Conservation (phyloP, 768 basidiomycete genomes). For the Infundibulicybe gibba region DNA sequence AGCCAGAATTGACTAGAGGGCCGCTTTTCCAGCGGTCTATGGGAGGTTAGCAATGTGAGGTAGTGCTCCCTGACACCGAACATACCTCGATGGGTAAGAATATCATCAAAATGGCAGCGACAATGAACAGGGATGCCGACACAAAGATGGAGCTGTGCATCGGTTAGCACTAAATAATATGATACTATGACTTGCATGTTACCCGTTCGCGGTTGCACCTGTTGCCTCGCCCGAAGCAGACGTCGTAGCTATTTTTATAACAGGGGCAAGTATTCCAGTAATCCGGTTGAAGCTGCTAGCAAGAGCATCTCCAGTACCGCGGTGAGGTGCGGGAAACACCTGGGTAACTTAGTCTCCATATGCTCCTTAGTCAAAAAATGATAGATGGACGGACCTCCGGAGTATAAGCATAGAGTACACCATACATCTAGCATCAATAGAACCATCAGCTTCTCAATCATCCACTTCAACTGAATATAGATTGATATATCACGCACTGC, state of each 20-base stretch:
- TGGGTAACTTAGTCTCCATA: neutral
- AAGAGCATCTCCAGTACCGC: constrained; percentile 52
- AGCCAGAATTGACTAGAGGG: constrained; percentile 21
- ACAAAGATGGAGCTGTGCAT: constrained; percentile 43
- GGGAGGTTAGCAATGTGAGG: neutral
- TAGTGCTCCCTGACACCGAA: neutral
- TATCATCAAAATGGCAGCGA: constrained; percentile 34
- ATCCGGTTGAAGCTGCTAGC: constrained; percentile 46
- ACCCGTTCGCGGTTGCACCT: constrained; percentile 30
- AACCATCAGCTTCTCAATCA: no score
- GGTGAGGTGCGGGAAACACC: constrained; percentile 52
- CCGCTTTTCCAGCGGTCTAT: constrained; percentile 30
- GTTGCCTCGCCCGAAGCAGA: constrained; percentile 21
- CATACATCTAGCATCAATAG: constrained; percentile 35
- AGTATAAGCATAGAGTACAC: constrained; percentile 53
- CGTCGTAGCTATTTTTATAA: constrained; percentile 45
- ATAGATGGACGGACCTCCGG: constrained; percentile 34
- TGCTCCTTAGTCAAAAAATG: neutral
- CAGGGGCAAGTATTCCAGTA: constrained; percentile 42
- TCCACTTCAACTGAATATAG: neutral
- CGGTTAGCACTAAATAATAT: neutral
- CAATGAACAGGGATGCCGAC: constrained; percentile 41
- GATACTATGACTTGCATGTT: neutral
- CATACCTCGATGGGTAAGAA: constrained; percentile 44
- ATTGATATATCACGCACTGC: constrained; percentile 22